Conservation (phyloP, 2,329 filamentous ascomycete species). For the Sclerotinia glacialis region DNA sequence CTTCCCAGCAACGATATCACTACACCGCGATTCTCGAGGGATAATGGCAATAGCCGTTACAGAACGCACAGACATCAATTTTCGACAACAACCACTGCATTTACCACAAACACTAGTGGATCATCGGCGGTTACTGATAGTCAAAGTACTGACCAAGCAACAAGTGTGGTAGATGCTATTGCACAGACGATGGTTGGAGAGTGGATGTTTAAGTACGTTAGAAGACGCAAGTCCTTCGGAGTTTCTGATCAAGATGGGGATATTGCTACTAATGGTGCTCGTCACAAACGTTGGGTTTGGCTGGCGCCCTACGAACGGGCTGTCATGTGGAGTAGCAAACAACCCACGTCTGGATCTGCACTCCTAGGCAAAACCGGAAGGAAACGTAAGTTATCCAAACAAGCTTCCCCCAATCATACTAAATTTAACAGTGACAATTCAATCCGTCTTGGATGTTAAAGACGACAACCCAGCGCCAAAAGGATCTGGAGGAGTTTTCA, state of each 20-base stretch:
- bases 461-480: slow-evolving; percentile 86
- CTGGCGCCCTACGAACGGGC: slow-evolving; percentile 92
- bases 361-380: slow-evolving; percentile 91
- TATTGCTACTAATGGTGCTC: slow-evolving; percentile 61
- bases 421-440: slow-evolving; percentile 71
- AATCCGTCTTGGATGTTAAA: slow-evolving; percentile 95
- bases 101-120: slow-evolving; percentile 35
- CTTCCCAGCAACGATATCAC: slow-evolving; percentile 71
- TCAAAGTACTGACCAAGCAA: slow-evolving; percentile 54
- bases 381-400: slow-evolving; percentile 67
- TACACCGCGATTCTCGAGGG: slow-evolving; percentile 48
- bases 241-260: slow-evolving; percentile 67
- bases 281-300: slow-evolving; percentile 98
- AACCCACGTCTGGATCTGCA: slow-evolving; percentile 82
- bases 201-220: slow-evolving; percentile 91
- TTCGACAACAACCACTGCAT: slow-evolving; percentile 55
- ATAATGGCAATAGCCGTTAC: slow-evolving; percentile 45
- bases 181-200: slow-evolving; percentile 98
- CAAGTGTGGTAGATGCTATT: slow-evolving; percentile 90
- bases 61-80: slow-evolving; percentile 54
- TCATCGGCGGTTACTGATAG: slow-evolving; percentile 6
- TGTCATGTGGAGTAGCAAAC: slow-evolving; percentile 98
- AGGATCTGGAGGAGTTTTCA: slow-evolving; percentile 65
- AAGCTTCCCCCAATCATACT: slow-evolving; percentile 28
- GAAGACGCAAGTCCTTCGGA: slow-evolving; percentile 86